Percentiles rank a stretch among this genome's conserved stretches.
These are phyloP conservation scores for Fusarium secorum DNA, from an alignment of 2,329 filamentous ascomycete species.

Conservation along the genomic window DNA sequence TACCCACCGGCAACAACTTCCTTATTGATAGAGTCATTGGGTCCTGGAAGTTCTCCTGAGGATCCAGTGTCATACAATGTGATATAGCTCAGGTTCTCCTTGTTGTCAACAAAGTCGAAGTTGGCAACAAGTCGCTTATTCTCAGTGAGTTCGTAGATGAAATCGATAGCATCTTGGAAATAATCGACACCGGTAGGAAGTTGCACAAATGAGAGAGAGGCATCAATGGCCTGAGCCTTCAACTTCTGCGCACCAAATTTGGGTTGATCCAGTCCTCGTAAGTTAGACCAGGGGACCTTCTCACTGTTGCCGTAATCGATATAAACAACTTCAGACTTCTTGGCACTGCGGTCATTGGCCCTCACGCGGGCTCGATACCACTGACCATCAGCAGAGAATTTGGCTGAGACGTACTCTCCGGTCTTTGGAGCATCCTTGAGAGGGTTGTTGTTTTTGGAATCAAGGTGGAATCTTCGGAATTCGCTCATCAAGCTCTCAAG, in stretches of 20 bases:
- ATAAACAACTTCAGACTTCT: constrained; percentile 90
- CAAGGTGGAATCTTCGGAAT: constrained; percentile 90
- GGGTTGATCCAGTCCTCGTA: constrained; percentile 80
- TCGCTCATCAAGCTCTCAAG: constrained; percentile 88
- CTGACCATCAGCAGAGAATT: constrained; percentile 86
- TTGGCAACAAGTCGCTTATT: constrained; percentile 84
- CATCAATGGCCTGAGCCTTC: constrained; percentile 86
- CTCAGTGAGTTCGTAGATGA: constrained; percentile 77
- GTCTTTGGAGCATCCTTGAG: constrained; percentile 83
- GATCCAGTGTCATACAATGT: constrained; percentile 84
- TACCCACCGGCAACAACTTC: constrained; percentile 84
- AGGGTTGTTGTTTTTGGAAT: constrained; percentile 78
- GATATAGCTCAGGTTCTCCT: constrained; percentile 84
- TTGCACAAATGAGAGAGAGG: constrained; percentile 86
- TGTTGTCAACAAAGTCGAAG: constrained; percentile 81
- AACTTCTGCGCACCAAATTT: constrained; percentile 85
- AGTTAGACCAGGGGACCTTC: constrained; percentile 81
- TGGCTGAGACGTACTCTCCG: constrained; percentile 89
- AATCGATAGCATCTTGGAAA: constrained; percentile 78
- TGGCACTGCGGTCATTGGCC: constrained; percentile 88
- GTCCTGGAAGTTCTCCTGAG: constrained; percentile 60
- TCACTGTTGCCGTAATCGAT: constrained; percentile 97
- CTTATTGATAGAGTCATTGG: constrained; percentile 86
- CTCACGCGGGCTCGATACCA: constrained; percentile 96
- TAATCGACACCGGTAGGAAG: constrained; percentile 86